Evolutionary conservation across 106 monocot genomes (phyloP).

Genomic region (Phalaenopsis equestris): DNA sequence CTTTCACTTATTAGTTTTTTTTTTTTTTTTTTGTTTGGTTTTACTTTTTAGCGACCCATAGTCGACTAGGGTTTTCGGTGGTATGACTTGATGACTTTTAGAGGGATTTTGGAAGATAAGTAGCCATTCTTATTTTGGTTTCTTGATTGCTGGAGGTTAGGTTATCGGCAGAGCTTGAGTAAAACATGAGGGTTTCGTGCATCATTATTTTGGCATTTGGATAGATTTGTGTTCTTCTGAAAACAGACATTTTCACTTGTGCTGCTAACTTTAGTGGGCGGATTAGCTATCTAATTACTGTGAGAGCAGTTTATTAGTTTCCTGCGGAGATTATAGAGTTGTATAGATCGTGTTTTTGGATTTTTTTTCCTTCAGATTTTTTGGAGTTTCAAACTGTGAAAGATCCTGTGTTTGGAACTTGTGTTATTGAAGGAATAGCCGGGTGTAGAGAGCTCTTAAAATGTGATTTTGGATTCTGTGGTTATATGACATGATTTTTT

Average conservation of each 20-base stretch:
- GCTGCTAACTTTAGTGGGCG: not conserved
- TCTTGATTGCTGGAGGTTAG: not conserved
- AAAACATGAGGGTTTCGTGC: not conserved
- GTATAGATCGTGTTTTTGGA: no score
- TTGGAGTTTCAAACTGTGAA: not conserved
- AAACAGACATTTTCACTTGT: not conserved
- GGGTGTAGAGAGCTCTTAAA: not conserved
- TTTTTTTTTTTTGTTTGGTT: no score
- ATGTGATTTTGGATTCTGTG: not conserved
- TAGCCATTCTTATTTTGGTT: not conserved
- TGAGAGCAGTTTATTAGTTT: not conserved
- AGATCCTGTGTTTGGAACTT: not conserved
- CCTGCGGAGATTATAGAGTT: not conserved
- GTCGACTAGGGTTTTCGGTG: not conserved
- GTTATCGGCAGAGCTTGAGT: not conserved
- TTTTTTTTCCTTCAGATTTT: no score
- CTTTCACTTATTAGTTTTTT: not conserved
- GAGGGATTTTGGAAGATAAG: not conserved
- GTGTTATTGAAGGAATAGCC: not conserved
- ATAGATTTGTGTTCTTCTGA: not conserved
- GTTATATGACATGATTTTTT: not conserved
- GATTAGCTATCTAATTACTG: not conserved
- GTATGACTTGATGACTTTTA: not conserved
- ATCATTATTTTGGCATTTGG: not conserved
- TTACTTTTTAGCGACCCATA: no score